Evolutionary conservation across 352 stramenopile genomes (phyloP), one percentile per base, ranked within the genome.

Genomic region (Globisporangium sylvaticum): DNA sequence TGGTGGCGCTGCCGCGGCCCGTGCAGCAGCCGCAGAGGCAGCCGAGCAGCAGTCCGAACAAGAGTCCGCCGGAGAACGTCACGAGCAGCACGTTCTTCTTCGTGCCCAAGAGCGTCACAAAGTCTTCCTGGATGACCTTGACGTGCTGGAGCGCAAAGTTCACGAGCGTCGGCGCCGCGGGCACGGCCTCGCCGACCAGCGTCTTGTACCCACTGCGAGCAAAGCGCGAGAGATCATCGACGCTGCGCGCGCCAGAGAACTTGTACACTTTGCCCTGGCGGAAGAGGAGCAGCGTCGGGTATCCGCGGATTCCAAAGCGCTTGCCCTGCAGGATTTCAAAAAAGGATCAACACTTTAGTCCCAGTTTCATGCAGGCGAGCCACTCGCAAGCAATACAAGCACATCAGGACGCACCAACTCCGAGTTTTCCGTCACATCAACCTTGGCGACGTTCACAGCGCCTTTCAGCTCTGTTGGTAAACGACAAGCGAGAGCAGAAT

Each of bases 371-470:
- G 5, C 6, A 22, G 14, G 34, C 8, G 2, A 55, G 31, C 12
- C 48, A n/a, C n/a, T n/a, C n/a, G n/a, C n/a, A 27, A 64, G 8
- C 1, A 59, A 32, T 34, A 66, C 25, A 64, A 60, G 5, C 46
- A 65, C 29, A 58, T 1, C 6, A 5, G 6, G 10, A 65, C 67
- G 42, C 48, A 81, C 71, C 59, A 97, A 62, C 5, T 83, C 76
- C 14, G 77, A 70, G 72, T 97, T 89, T 37, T 71, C 81, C 48
- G 83, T 94, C 53, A 88, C 84, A 65, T 97, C 88, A 62, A 98
- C 89, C 71, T 97, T 96, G 44, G 87, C 92, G 24, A 98, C 88
- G 68, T 97, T 97, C 61, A 97, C 79, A 25, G 84, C 63, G 6
- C 89, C 90, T 66, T 94, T 85, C 20, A 98, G 74, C 32, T 94